Conservation (phyloP, 495 filamentous ascomycete species). For the Amphirosellinia nigrospora region DNA sequence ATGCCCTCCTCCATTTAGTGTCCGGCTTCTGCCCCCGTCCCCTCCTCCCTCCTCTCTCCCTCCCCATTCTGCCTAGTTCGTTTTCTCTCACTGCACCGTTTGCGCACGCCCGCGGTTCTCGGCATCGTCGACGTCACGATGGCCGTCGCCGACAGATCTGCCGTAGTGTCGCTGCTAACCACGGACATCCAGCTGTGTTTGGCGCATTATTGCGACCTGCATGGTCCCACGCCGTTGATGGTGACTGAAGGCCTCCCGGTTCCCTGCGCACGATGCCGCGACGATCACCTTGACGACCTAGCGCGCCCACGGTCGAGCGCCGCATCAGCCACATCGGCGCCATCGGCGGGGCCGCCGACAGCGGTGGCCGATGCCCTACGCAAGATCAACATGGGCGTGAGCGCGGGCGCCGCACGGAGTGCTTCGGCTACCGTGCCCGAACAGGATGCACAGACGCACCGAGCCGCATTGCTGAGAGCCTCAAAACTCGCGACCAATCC, state of each 20-base stretch:
- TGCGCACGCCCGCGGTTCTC: slow-evolving; percentile 15
- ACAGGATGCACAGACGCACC: slow-evolving; percentile 50
- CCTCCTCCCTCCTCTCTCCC: background rate
- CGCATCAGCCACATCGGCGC: slow-evolving; percentile 40
- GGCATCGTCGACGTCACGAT: slow-evolving; percentile 27
- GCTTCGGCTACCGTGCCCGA: slow-evolving; percentile 48
- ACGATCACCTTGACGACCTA: slow-evolving; percentile 41
- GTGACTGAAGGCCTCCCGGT: slow-evolving; percentile 88
- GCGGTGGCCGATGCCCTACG: slow-evolving; percentile 48
- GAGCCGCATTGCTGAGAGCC: slow-evolving; percentile 43
- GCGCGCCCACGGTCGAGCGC: slow-evolving; percentile 44
- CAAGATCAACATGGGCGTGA: slow-evolving; percentile 46
- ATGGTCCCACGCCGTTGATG: slow-evolving; percentile 93
- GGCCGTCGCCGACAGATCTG: slow-evolving; percentile 34
- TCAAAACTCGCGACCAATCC: slow-evolving; percentile 32
- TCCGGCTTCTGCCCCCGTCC: background rate
- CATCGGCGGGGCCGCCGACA: slow-evolving; percentile 31
- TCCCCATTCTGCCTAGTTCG: background rate
- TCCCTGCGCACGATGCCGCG: slow-evolving; percentile 75
- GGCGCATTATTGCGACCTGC: slow-evolving; percentile 95
- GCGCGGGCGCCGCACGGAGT: slow-evolving; percentile 43
- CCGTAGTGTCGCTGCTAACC: slow-evolving; percentile 46
- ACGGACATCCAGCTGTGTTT: slow-evolving; percentile 76
- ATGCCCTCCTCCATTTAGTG: background rate
- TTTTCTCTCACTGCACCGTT: slow-evolving; percentile 10